Base-by-base conservation (phyloP, 1,139 yeast genomes). In the Hemisphaericaspora subhashii region DNA sequence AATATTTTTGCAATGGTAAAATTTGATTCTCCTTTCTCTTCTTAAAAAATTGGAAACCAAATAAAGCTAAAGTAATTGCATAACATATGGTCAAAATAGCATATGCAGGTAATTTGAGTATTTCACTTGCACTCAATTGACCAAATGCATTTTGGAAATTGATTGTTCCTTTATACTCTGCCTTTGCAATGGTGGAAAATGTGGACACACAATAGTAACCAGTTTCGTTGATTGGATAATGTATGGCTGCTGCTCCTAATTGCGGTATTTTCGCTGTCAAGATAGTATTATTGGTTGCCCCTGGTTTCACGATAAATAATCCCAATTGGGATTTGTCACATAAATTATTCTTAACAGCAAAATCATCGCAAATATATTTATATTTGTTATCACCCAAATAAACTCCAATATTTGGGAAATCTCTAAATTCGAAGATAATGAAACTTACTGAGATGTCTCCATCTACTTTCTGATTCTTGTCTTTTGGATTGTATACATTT, bases 191-290 rank as follows among this genome's bases (percentile, higher is more conserved):
- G 13, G 71, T 60, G 16, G 81, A 71, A 50, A 69, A 79, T 0
- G 95, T 84, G 2, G 89, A 81, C 21, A 92, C 83, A 68, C 99
- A 92, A 66, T 90, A 92, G 61, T 86, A 92, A 3, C 98, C 98
- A 1, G 98, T 87, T 40, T 72, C 70, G 45, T 74, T 68, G 30
- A 94, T 78, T 3, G 74, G 71, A 57, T 89, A 92, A 36, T 76
- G 72, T 42, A 81, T 63, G 36, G 79, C 77, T 30, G 81, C 79
- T 16, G 77, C 70, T 3, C 92, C 89, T 39, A 75, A 63, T 15
- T 76, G 71, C 17, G 72, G 71, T 52, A 87, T 64, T 39, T 72
- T 68, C 22, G 77, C 68, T 0, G 88, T 76, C 55, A 76, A 65
- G 32, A 87, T 76, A 31, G 81, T 74, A 28, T 79, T 70, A 51